phyloP scores from a whole-genome alignment of 1,284 basidiomycete species.

The Sutorius eximius region DNA sequence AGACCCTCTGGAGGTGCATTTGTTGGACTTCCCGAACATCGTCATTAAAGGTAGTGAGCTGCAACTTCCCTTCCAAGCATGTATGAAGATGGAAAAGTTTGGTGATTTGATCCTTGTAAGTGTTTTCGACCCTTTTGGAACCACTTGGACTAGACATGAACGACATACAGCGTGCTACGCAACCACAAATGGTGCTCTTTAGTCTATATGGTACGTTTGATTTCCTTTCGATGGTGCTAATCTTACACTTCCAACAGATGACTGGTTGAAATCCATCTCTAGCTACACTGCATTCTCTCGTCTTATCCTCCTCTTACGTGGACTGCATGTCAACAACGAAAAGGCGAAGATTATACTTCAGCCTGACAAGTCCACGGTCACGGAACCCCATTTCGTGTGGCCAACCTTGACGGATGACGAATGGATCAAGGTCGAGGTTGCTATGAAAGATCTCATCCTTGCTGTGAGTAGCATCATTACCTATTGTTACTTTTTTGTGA shows the following conservation, averaged over 20 bases:
- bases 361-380: conserved; percentile 92
- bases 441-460: conserved; percentile 91
- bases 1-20: conserved; percentile 97
- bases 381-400: conserved; percentile 99
- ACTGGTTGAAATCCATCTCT: conserved; percentile 99
- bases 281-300: conserved; percentile 99
- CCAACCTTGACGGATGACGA: conserved; percentile 93
- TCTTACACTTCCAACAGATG: conserved; percentile 53
- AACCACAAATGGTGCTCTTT: conserved; percentile 99
- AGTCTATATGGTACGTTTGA: conserved; percentile 79
- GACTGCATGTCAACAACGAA: conserved; percentile 98
- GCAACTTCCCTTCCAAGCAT: conserved; percentile 98
- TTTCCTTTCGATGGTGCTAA: neutral
- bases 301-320: conserved; percentile 92
- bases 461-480: conserved; percentile 49
- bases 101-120: conserved; percentile 91
- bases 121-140: neutral
- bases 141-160: conserved; percentile 3
- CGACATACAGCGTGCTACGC: conserved; percentile 74
- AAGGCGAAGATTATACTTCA: conserved; percentile 96
- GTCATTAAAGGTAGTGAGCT: conserved; percentile 99
- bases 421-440: conserved; percentile 99
- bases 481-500: neutral
- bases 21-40: conserved; percentile 99
- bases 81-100: conserved; percentile 99